Conservation (phyloP, 2,329 filamentous ascomycete genomes). For the Lasiodiplodia gonubiensis region DNA sequence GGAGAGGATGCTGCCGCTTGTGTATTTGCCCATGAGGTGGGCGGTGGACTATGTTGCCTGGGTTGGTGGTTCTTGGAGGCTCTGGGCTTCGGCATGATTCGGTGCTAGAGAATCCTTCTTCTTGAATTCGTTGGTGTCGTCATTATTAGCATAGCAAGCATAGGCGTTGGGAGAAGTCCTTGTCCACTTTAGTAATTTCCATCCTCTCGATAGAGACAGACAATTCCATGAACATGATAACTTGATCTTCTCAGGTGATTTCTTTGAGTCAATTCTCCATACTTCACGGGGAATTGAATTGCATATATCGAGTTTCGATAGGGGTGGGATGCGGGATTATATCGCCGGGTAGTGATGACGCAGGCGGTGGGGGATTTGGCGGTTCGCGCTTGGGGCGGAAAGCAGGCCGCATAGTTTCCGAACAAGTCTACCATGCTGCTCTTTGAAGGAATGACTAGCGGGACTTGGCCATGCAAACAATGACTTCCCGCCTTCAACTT, state of each 20-base stretch:
- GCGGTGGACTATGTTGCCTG: not conserved
- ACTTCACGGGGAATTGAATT: no score
- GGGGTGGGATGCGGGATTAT: no score
- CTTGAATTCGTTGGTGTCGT: not conserved
- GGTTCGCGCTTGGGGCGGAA: not conserved
- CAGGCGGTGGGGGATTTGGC: no score
- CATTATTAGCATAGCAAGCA: not conserved
- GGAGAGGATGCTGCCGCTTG: not conserved
- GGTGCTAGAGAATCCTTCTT: not conserved
- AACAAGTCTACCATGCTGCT: not conserved
- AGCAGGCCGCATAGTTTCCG: not conserved
- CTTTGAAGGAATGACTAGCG: not conserved
- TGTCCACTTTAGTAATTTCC: not conserved
- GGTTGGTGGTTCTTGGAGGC: not conserved
- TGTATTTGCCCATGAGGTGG: constrained; percentile 10
- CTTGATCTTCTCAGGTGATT: not conserved
- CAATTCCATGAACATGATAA: not conserved
- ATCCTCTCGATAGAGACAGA: not conserved
- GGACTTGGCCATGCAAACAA: not conserved
- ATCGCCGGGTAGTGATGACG: no score
- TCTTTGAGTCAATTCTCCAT: no score
- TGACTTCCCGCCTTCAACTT: not conserved
- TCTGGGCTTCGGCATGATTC: not conserved
- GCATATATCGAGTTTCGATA: no score
- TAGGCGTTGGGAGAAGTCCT: not conserved